Base-by-base conservation (phyloP, 441 rosid genomes). In the Macaranga tanarius region DNA sequence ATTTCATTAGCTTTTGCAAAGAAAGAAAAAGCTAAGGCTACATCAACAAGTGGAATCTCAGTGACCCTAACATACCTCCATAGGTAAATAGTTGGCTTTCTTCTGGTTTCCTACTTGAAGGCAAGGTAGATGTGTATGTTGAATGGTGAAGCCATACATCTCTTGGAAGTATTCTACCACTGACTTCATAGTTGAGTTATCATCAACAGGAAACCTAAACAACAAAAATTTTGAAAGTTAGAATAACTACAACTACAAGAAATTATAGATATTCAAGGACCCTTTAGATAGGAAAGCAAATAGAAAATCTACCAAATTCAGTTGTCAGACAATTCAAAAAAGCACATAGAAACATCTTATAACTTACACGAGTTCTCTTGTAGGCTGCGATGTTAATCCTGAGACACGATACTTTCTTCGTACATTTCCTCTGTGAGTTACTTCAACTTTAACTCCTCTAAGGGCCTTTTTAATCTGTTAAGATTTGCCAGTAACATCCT, bases 21-120 rank as follows among this genome's bases (percentile, higher is more conserved):
- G 20, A 9, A 52, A 78, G 50, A 26, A 31, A 67, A 47, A 71
- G 56, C n/a, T 16, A 20, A 63, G 61, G 44, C 20, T n/a, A 58
- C 7, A 44, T 26, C 17, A 59, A 77, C 26, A 12, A 44, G 13
- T 22, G 25, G 60, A 13, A 42, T 55, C 17, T 22, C 4, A 62
- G 26, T 28, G 47, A 59, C 56, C 17, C 11, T 55, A 55, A 7
- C 70, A 52, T 64, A 95, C 99, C 95, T 95, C 98, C 99, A 95
- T 88, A n/a, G 99, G 99, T 76, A 95, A 84, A 83, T 95, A 95
- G 78, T 91, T 95, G 34, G 99, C 97, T 81, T 93, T 95, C 83
- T 89, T 91, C 75, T 95, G 96, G 84, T 93, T 95, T 78, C 99
- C 99, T 61, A 95, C 98, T 88, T 91, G 95, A 79, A 95, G 97